Evolutionary conservation across 768 basidiomycete genomes (phyloP).

Genomic region (Phlebiopsis flavidoalba): DNA sequence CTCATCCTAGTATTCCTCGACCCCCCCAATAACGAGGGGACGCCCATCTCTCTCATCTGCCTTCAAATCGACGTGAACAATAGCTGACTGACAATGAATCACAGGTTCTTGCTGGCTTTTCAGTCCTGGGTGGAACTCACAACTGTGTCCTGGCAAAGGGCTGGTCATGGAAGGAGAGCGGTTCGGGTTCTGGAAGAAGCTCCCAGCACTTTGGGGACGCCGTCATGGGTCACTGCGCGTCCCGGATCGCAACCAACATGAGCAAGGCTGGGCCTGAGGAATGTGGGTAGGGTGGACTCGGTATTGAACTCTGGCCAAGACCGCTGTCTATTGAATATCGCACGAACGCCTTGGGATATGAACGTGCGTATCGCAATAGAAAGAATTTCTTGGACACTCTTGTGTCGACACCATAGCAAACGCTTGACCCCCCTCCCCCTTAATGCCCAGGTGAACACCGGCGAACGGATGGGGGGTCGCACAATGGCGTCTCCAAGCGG

Average conservation of each 20-base stretch:
- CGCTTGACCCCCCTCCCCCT: constrained; percentile 4
- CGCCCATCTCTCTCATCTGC: background rate
- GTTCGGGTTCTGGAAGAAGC: constrained; percentile 55
- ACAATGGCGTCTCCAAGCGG: constrained; percentile 41
- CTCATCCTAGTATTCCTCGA: background rate
- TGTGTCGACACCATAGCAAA: background rate
- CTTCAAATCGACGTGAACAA: background rate
- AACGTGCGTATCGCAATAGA: constrained; percentile 29
- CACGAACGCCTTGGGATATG: constrained; percentile 28
- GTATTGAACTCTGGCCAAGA: constrained; percentile 33
- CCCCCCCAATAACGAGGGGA: background rate
- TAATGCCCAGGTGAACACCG: constrained; percentile 34
- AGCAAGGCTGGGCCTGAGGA: constrained; percentile 46
- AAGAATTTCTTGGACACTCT: too few species aligned
- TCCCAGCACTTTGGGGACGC: constrained; percentile 33
- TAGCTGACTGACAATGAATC: too few species aligned
- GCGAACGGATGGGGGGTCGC: constrained; percentile 41
- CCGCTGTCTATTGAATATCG: constrained; percentile 30
- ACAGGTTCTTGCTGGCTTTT: constrained; percentile 49
- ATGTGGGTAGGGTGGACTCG: constrained; percentile 57
- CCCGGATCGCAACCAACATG: constrained; percentile 58
- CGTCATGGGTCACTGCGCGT: constrained; percentile 40
- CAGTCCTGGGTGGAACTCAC: too few species aligned
- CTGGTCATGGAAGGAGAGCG: constrained; percentile 56
- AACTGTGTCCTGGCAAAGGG: constrained; percentile 45